phyloP scores from a whole-genome alignment of 2,329 filamentous ascomycete species.

The Colletotrichum musae region DNA sequence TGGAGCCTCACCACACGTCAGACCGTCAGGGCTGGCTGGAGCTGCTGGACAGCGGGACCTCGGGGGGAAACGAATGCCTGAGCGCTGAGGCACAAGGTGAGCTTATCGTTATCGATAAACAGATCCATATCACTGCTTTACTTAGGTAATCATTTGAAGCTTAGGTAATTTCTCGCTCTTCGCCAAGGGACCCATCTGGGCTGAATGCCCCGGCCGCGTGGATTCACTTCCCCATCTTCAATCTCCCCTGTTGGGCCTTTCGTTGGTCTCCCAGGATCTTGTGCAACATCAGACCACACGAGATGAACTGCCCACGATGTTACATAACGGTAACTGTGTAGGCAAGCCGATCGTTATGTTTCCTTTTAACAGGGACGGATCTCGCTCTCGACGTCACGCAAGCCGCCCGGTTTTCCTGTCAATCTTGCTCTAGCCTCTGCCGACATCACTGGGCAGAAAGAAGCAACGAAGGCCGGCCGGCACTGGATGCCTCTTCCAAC shows the following conservation, averaged over 20 bases:
- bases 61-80: constrained; percentile 7
- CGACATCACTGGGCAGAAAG: neutral
- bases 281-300: constrained; percentile 9
- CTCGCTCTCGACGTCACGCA: neutral
- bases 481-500: constrained; percentile 9
- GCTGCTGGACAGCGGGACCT: constrained; percentile 23
- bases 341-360: neutral
- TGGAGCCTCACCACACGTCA: constrained; percentile 38
- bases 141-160: too few relatives aligned
- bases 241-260: too few relatives aligned
- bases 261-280: neutral
- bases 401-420: neutral
- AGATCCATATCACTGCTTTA: neutral
- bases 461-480: neutral
- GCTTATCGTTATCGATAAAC: neutral
- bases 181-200: neutral
- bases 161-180: neutral
- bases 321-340: neutral
- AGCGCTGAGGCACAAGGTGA: neutral
- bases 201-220: neutral
- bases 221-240: neutral
- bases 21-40: constrained; percentile 34
- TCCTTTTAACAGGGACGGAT: neutral
- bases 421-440: constrained; percentile 1
- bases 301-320: constrained; percentile 24